Conservation (phyloP, 2,329 filamentous ascomycete genomes). For the Sphaerulina populicola region DNA sequence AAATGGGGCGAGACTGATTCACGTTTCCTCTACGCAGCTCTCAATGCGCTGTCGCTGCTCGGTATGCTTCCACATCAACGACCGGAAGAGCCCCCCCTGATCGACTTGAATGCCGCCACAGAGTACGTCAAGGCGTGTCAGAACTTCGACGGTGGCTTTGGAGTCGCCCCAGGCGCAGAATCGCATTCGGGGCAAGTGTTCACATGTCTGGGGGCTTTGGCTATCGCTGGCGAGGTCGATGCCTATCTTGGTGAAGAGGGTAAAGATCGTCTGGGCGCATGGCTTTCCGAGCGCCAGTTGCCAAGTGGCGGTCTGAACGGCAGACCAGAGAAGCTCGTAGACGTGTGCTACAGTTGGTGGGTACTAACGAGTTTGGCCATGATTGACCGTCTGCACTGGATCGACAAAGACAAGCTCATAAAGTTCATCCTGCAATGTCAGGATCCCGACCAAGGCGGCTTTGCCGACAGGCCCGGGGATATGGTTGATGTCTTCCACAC, state of each 20-base stretch:
- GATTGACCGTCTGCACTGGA: conserved; percentile 83
- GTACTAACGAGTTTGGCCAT: conserved; percentile 86
- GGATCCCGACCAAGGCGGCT: conserved; percentile 72
- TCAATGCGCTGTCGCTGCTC: conserved; percentile 83
- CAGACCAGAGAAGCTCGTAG: conserved; percentile 86
- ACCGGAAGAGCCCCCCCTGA: conserved; percentile 37
- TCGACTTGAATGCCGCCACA: conserved; percentile 74
- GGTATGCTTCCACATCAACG: conserved; percentile 50
- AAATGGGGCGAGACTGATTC: conserved; percentile 97
- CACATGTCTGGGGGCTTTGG: conserved; percentile 79
- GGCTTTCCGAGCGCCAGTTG: conserved; percentile 89
- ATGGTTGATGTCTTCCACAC: conserved; percentile 99
- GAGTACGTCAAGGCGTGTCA: conserved; percentile 70
- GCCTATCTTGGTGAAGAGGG: conserved; percentile 53
- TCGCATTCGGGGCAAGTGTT: conserved; percentile 94
- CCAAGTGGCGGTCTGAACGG: conserved; percentile 85
- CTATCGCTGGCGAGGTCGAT: conserved; percentile 74
- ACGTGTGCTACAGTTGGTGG: conserved; percentile 99
- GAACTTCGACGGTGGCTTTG: conserved; percentile 93
- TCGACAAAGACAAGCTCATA: conserved; percentile 71
- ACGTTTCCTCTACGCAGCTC: conserved; percentile 80
- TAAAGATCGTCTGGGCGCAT: conserved; percentile 70
- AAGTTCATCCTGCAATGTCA: conserved; percentile 81
- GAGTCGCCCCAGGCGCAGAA: conserved; percentile 79
- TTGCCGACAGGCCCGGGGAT: conserved; percentile 83